Base-by-base conservation (phyloP, 345 rosid species). In the Camelina hispida region DNA sequence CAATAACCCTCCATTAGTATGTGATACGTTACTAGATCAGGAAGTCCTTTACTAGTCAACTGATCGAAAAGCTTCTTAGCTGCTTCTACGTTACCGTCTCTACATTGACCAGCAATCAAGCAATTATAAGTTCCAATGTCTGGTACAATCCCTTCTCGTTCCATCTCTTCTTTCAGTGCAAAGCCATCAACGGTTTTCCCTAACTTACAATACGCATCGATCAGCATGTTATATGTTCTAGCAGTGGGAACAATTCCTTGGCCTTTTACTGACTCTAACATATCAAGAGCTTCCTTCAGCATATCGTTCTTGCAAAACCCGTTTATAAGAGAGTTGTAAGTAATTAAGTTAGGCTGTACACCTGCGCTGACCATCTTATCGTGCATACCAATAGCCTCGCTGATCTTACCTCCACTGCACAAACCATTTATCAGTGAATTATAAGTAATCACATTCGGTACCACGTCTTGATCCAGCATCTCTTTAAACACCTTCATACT, bases 241-340 rank as follows among this genome's bases (percentile, higher is more conserved):
- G 76, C 80, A 68, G 82, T 81, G 18, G 78, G 85, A 78, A 70
- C 65, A 38, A 85, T 30, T 53, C 91, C 91, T 38, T 79, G 76
- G 56, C 77, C 76, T 67, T 62, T 71, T 58, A 86, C 63, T 46
- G 74, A 81, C 51, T 68, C 80, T 38, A 89, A 83, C 82, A 86
- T 78, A 23, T 73, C 81, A 43, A 62, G 53, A 52, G 96, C 97
- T 82, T 89, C 84, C 51, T 78, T 81, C 54, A 86, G 16, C 92
- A 80, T 86, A 54, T 74, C 69, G 63, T 85, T 86, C 83, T 91
- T 87, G 55, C 96, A 86, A n/a, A 81, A 83, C 46, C 94, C 94
- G 35, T 85, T 89, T 11, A 93, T 77, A 58, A 91, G 90, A 9
- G 75, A 75, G 75, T 88, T 93, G 72, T 85, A 81, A n/a, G 96